Evolutionary conservation across 176 grass and related monocot species (phyloP).

Genomic region (Tillandsia leiboldiana): DNA sequence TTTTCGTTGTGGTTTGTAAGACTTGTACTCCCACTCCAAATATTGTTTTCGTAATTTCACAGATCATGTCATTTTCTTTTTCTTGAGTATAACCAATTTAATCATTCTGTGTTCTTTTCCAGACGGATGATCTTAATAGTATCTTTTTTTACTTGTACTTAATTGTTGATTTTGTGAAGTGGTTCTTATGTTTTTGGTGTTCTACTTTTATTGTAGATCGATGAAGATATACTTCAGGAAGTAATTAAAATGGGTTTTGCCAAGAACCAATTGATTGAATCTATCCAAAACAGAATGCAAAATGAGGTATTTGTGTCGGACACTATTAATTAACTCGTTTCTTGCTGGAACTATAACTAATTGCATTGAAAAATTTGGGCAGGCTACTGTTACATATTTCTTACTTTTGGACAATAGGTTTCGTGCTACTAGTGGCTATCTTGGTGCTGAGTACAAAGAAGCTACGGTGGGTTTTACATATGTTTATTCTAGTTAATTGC

Average conservation of each 20-base stretch:
- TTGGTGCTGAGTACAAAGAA: conserved; percentile 72
- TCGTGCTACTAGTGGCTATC: conserved; percentile 54
- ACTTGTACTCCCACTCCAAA: background rate
- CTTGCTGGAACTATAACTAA: conserved; percentile 7
- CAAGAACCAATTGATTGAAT: conserved; percentile 56
- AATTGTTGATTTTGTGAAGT: background rate
- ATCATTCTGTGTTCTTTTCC: too few relatives aligned
- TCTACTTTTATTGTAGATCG: conserved; percentile 41
- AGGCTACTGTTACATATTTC: conserved; percentile 94
- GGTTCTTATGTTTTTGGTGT: background rate
- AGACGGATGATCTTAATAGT: background rate
- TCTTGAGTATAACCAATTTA: too few relatives aligned
- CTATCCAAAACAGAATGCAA: conserved; percentile 64
- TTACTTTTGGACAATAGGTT: conserved; percentile 73
- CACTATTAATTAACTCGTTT: conserved; percentile 2
- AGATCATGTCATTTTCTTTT: too few relatives aligned
- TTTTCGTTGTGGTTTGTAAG: background rate
- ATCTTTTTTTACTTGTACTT: background rate
- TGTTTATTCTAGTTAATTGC: background rate
- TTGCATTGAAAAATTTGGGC: conserved; percentile 12
- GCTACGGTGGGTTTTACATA: conserved; percentile 35
- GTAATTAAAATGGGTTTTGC: conserved; percentile 72
- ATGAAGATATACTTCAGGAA: conserved; percentile 60
- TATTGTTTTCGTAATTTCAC: too few relatives aligned
- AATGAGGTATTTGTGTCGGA: conserved; percentile 54